Conservation (phyloP, 1,284 basidiomycete genomes). For the Athelia psychrophila region DNA sequence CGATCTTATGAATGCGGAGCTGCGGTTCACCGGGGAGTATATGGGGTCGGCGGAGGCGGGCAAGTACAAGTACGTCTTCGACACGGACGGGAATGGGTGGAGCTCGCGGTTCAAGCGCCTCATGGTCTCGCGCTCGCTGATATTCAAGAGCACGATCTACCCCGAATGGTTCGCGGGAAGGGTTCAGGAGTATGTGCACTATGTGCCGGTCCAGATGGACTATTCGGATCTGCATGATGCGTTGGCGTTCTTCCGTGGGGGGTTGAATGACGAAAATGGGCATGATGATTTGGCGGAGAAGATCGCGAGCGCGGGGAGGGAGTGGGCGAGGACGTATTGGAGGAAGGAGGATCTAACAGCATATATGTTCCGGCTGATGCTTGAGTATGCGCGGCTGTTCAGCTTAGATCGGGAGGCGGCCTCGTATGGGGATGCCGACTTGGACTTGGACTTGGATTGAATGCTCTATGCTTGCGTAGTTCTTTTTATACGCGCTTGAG, state of each 20-base stretch:
- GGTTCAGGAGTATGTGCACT: constrained; percentile 58
- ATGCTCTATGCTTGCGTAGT: too few species aligned
- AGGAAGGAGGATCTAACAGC: constrained; percentile 62
- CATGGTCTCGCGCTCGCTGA: constrained; percentile 57
- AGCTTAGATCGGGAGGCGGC: constrained; percentile 42
- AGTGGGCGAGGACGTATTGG: constrained; percentile 64
- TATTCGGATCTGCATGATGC: constrained; percentile 55
- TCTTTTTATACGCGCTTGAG: too few species aligned
- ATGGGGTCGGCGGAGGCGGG: constrained; percentile 46
- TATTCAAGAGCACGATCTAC: constrained; percentile 64
- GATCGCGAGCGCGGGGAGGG: constrained; percentile 53
- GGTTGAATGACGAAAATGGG: constrained; percentile 36
- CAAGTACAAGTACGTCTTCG: constrained; percentile 63
- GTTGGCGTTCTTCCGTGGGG: constrained; percentile 57
- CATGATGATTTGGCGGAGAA: constrained; percentile 54
- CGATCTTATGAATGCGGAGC: constrained; percentile 36
- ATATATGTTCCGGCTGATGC: constrained; percentile 52
- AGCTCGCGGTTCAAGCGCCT: constrained; percentile 66
- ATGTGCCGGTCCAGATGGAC: constrained; percentile 54
- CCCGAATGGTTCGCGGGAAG: constrained; percentile 60
- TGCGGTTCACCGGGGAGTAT: constrained; percentile 41
- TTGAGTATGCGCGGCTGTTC: constrained; percentile 52
- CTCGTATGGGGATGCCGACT: constrained; percentile 16
- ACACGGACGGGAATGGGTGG: constrained; percentile 46
- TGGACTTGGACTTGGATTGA: too few species aligned